These are phyloP conservation scores for Fonsecaea multimorphosa DNA, from an alignment of 2,329 filamentous ascomycete species.

Conservation along the genomic window DNA sequence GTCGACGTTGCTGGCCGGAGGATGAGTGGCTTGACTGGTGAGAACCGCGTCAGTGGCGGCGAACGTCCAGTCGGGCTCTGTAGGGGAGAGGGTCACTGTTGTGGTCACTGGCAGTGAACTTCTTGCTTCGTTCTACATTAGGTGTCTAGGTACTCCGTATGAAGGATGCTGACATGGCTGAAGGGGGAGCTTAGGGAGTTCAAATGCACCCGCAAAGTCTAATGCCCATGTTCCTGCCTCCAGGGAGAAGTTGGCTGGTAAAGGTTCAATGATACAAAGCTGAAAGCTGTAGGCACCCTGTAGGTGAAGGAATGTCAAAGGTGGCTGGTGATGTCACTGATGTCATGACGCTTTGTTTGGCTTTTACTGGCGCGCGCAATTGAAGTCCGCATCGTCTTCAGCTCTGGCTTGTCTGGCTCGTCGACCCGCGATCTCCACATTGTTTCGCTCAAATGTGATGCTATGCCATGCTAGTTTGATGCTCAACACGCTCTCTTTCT, in stretches of 20 bases:
- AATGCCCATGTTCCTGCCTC: neutral
- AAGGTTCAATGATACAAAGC: neutral
- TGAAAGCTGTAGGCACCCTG: no score
- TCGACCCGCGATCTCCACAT: slow-evolving; percentile 5
- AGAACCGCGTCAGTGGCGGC: neutral
- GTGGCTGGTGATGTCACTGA: neutral
- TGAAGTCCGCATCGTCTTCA: neutral
- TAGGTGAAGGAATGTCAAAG: no score
- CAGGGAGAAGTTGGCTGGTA: neutral
- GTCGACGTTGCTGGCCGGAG: neutral
- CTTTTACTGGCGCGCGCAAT: neutral
- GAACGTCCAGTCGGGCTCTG: neutral
- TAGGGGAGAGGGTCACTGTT: no score
- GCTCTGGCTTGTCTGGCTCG: slow-evolving; percentile 3
- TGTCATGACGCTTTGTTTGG: slow-evolving; percentile 16
- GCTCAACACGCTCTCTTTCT: slow-evolving; percentile 12
- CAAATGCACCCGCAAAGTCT: neutral
- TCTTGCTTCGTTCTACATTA: no score
- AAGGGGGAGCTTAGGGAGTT: neutral
- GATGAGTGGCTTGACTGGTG: neutral
- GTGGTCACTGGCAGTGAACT: no score
- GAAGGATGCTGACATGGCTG: neutral
- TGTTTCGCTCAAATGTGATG: neutral
- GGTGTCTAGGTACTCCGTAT: no score
- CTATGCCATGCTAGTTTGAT: no score